Evolutionary conservation across 176 grass and related monocot genomes (phyloP).

Genomic region (Musa beccarii): DNA sequence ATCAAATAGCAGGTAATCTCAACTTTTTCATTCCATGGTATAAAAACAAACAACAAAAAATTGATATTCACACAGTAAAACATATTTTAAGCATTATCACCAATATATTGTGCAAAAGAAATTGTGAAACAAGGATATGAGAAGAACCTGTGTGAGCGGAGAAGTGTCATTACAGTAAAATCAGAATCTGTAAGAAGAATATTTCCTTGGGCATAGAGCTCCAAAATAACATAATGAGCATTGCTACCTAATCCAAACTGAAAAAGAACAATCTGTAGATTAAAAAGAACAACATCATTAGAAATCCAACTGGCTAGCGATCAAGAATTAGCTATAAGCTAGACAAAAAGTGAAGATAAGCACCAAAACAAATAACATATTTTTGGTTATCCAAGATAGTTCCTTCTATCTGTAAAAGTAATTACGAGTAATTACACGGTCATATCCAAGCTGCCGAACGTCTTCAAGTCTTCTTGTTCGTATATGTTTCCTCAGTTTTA

Average conservation of each 20-base stretch:
- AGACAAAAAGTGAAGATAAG: neutral
- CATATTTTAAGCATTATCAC: neutral
- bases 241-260: constrained; percentile 86
- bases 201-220: constrained; percentile 95
- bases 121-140: constrained; percentile 13
- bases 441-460: constrained; percentile 92
- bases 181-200: constrained; percentile 87
- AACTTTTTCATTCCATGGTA: neutral
- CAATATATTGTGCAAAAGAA: neutral
- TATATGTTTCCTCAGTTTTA: constrained; percentile 85
- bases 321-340: neutral
- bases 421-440: constrained; percentile 52
- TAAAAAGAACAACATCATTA: constrained; percentile 11
- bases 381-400: constrained; percentile 10
- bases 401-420: neutral
- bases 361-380: constrained; percentile 9
- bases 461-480: constrained; percentile 90
- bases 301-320: neutral
- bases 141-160: constrained; percentile 82
- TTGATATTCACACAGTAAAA: too few species aligned
- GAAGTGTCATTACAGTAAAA: constrained; percentile 85
- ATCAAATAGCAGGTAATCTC: neutral
- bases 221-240: constrained; percentile 75
- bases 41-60: neutral
- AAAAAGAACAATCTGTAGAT: constrained; percentile 77